Conservation (phyloP, 805 yeast species). For the Phaffomyces thermotolerans region DNA sequence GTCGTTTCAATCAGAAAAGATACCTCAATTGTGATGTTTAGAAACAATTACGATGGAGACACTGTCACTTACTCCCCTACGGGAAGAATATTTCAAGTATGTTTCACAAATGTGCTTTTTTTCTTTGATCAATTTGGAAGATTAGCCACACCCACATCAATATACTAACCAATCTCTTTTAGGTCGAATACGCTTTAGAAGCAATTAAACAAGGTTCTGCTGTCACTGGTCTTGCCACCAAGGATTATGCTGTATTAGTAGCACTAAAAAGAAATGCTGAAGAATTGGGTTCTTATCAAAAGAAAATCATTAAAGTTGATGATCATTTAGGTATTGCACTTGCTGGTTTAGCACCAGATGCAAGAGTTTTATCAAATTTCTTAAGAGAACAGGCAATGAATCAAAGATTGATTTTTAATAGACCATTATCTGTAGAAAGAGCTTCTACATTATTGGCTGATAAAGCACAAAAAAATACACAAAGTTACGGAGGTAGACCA, state of each 20-base stretch:
- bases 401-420: slow-evolving; percentile 75
- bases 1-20: background rate
- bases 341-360: slow-evolving; percentile 98
- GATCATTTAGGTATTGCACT: slow-evolving; percentile 91
- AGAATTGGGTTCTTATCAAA: slow-evolving; percentile 94
- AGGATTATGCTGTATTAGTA: slow-evolving; percentile 82
- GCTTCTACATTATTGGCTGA: slow-evolving; percentile 87
- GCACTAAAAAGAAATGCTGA: slow-evolving; percentile 96
- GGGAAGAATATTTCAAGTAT: slow-evolving; percentile 77
- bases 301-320: slow-evolving; percentile 86
- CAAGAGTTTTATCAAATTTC: slow-evolving; percentile 84
- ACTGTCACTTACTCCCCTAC: slow-evolving; percentile 96
- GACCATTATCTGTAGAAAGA: slow-evolving; percentile 74
- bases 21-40: slow-evolving; percentile 46
- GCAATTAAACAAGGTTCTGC: slow-evolving; percentile 98
- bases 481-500: slow-evolving; percentile 93
- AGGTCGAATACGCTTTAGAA: slow-evolving; percentile 78
- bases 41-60: slow-evolving; percentile 98
- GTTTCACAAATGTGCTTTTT: background rate
- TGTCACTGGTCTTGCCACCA: slow-evolving; percentile 87
- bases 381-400: slow-evolving; percentile 88
- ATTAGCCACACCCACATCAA: too few species aligned
- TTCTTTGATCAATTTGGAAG: too few species aligned
- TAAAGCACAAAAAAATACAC: slow-evolving; percentile 96
- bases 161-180: slow-evolving; percentile 4